phyloP scores from a whole-genome alignment of 192 early-diverging fungal genomes.

The Gonapodya sp. region DNA sequence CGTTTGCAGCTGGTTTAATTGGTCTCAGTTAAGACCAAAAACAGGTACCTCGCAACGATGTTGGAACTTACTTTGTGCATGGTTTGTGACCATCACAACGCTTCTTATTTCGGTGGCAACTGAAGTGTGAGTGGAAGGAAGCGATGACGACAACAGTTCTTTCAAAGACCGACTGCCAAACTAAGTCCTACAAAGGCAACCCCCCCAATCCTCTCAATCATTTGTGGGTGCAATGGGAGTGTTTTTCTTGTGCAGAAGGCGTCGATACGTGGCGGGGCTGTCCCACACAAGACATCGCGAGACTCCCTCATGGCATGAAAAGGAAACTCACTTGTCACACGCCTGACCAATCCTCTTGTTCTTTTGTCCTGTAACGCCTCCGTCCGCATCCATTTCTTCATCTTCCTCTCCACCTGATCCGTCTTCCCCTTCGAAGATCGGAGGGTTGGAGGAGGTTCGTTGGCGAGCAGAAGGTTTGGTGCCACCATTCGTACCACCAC shows the following conservation, averaged over 20 bases:
- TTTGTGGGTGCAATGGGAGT: background rate
- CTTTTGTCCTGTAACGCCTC: background rate
- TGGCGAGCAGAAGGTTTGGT: background rate
- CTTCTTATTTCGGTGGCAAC: background rate
- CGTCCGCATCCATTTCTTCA: background rate
- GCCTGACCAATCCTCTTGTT: background rate
- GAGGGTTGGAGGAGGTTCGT: background rate
- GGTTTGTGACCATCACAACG: background rate
- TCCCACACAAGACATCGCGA: too few relatives aligned
- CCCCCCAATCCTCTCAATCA: background rate
- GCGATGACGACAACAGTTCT: too few relatives aligned
- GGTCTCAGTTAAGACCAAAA: too few relatives aligned
- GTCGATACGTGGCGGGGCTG: background rate
- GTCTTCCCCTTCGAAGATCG: background rate
- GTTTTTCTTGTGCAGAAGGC: background rate
- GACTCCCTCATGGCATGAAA: background rate
- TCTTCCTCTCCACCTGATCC: background rate
- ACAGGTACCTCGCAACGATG: too few relatives aligned
- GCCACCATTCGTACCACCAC: background rate
- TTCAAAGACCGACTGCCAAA: too few relatives aligned
- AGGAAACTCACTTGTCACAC: background rate
- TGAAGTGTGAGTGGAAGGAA: background rate
- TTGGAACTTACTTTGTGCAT: constrained; percentile 4
- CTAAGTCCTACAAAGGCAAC: background rate
- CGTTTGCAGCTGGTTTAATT: too few relatives aligned